Conservation (phyloP, 768 basidiomycete genomes). For the Xerocomus potaroensis region DNA sequence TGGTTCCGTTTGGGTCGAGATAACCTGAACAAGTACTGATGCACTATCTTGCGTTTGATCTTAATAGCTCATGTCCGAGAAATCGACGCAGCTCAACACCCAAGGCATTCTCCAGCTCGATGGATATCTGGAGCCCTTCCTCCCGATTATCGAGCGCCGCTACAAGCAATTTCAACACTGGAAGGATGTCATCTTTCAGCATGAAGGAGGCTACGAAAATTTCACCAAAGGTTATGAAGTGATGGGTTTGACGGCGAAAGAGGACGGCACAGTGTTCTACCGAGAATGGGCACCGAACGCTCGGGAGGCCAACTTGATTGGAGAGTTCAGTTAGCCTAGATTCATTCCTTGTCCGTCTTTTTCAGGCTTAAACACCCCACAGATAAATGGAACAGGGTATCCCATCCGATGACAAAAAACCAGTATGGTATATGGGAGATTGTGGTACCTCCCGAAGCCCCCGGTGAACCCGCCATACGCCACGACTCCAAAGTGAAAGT, state of each 20-base stretch:
- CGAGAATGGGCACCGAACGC: slow-evolving; percentile 97
- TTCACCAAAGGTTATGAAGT: slow-evolving; percentile 53
- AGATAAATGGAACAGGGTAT: slow-evolving; percentile 86
- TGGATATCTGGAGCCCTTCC: slow-evolving; percentile 69
- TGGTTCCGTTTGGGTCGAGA: background rate
- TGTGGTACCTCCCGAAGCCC: slow-evolving; percentile 57
- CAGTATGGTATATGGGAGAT: slow-evolving; percentile 90
- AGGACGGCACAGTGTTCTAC: slow-evolving; percentile 70
- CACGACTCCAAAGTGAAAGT: slow-evolving; percentile 97
- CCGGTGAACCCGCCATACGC: slow-evolving; percentile 77
- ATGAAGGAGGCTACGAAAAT: slow-evolving; percentile 81
- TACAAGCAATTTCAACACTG: slow-evolving; percentile 67
- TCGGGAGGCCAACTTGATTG: slow-evolving; percentile 75
- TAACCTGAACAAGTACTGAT: slow-evolving; percentile 4
- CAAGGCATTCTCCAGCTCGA: slow-evolving; percentile 61
- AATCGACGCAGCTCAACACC: slow-evolving; percentile 44
- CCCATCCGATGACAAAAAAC: slow-evolving; percentile 84
- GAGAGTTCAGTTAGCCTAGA: slow-evolving; percentile 86
- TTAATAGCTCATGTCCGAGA: slow-evolving; percentile 37
- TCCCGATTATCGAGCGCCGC: slow-evolving; percentile 64
- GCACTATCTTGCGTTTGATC: slow-evolving; percentile 2
- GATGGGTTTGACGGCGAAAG: slow-evolving; percentile 71
- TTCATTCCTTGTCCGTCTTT: background rate
- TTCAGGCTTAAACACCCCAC: slow-evolving; percentile 4
- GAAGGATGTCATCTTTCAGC: slow-evolving; percentile 67